Evolutionary conservation across 163 green algal genomes (phyloP), one percentile per base, ranked within the genome.

Genomic region (Trebouxia gelatinosa): DNA sequence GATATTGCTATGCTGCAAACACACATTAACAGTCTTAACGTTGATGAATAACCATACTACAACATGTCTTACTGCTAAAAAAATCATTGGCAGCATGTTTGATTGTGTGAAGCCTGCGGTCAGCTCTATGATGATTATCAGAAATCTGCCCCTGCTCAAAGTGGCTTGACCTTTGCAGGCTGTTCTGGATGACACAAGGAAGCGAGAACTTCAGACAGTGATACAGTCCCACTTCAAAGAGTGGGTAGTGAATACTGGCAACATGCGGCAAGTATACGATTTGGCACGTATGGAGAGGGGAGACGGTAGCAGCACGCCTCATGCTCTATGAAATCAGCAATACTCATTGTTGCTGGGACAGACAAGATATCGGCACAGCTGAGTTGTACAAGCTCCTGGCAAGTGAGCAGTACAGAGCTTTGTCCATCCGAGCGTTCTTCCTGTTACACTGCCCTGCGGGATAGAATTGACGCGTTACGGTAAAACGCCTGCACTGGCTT

Each of bases 191-290:
- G 87, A 93, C 26, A 74, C 0, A 23, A 74, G 84, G 32, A 90
- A 91, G 70, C 75, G 82, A 3, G 87, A 92, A 74, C 82, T 97
- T 50, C 92, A 94, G 81, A 76, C 38, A 6, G 85, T 88, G 28
- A 94, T 97, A 43, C 91, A 95, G 83, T 81, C 83, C 17, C 83
- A 91, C 80, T 96, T 96, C 85, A 92, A 93, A 79, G 92, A 95
- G 23, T 96, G 92, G 92, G 86, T 96, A 71, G 81, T 91, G 57
- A 78, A 77, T 29, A 88, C 79, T 4, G 87, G 85, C 34, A 83
- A 83, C 72, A 94, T 96, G 77, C 84, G 91, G 17, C 86, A 95
- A 75, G 86, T 97, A 46, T 95, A 95, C 80, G 92, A 97, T 85
- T 86, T 97, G n/a, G 92, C 90, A 3, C 90, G 90, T 19, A 86